phyloP scores from a whole-genome alignment of 169 alveolate species.

The Plasmodium knowlesi region DNA sequence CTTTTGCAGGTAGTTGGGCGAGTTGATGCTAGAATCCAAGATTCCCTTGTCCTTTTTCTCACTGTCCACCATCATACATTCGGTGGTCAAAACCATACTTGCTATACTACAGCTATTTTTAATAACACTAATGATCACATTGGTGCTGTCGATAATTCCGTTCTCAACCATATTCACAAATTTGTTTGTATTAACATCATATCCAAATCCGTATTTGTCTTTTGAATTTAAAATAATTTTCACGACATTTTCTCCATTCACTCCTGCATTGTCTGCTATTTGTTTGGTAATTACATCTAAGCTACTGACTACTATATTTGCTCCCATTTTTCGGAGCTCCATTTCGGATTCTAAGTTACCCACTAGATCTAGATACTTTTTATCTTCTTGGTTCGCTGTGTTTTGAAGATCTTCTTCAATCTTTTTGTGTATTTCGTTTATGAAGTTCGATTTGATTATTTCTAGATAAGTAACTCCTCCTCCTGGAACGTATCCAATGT shows the following conservation, averaged over 20 bases:
- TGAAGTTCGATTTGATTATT: slow-evolving; percentile 83
- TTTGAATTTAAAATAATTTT: slow-evolving; percentile 85
- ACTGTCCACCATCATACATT: slow-evolving; percentile 92
- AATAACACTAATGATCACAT: slow-evolving; percentile 89
- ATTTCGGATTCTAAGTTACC: slow-evolving; percentile 90
- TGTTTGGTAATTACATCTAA: slow-evolving; percentile 88
- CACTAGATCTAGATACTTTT: slow-evolving; percentile 57
- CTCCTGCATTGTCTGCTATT: slow-evolving; percentile 90
- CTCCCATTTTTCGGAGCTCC: slow-evolving; percentile 90
- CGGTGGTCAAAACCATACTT: slow-evolving; percentile 91
- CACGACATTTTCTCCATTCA: slow-evolving; percentile 88
- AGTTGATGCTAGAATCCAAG: slow-evolving; percentile 22
- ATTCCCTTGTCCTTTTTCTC: slow-evolving; percentile 79
- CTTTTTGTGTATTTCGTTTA: slow-evolving; percentile 78
- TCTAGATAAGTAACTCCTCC: slow-evolving; percentile 92
- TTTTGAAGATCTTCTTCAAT: slow-evolving; percentile 78
- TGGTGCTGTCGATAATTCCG: slow-evolving; percentile 92
- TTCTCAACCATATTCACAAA: slow-evolving; percentile 91
- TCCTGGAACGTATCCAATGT: slow-evolving; percentile 92
- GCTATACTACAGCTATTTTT: slow-evolving; percentile 90
- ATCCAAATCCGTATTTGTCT: slow-evolving; percentile 90
- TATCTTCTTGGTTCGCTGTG: slow-evolving; percentile 30
- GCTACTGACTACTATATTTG: slow-evolving; percentile 87
- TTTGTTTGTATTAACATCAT: slow-evolving; percentile 89
- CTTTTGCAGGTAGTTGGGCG: slow-evolving; percentile 23